These are phyloP conservation scores for Reticulomyxa filosa DNA, from an alignment of 78 protist genomes.

Conservation along the genomic window DNA sequence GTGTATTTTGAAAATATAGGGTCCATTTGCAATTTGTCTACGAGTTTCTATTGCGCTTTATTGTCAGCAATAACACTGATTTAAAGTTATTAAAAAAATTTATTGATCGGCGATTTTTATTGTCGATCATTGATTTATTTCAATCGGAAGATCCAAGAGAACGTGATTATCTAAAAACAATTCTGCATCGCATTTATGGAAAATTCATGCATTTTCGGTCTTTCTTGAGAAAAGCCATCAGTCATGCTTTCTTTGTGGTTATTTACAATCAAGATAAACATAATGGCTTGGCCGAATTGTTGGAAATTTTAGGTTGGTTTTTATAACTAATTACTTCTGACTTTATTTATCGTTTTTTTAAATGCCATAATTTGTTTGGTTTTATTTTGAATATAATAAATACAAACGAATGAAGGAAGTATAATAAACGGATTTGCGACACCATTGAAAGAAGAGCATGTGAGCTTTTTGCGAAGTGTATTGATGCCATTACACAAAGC, in stretches of 20 bases:
- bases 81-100: constrained; percentile 9
- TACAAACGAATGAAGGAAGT: too few species aligned
- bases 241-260: constrained; percentile 50
- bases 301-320: constrained; percentile 53
- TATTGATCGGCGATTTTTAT: constrained; percentile 43
- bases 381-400: too few species aligned
- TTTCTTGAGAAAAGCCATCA: constrained; percentile 45
- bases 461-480: constrained; percentile 38
- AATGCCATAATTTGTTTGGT: too few species aligned
- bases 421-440: constrained; percentile 87
- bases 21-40: constrained; percentile 58
- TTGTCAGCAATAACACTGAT: constrained; percentile 31
- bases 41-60: constrained; percentile 63
- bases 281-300: constrained; percentile 53
- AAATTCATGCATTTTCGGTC: constrained; percentile 13
- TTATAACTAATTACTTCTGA: too few species aligned
- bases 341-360: too few species aligned
- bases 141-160: constrained; percentile 88
- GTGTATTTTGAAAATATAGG: too few species aligned
- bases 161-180: constrained; percentile 83
- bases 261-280: constrained; percentile 45
- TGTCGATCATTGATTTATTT: constrained; percentile 55
- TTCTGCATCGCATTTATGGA: constrained; percentile 76
- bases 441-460: constrained; percentile 84
- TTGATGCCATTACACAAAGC: constrained; percentile 67